phyloP scores from a whole-genome alignment of 2,329 filamentous ascomycete species.

The Talaromyces sp. region DNA sequence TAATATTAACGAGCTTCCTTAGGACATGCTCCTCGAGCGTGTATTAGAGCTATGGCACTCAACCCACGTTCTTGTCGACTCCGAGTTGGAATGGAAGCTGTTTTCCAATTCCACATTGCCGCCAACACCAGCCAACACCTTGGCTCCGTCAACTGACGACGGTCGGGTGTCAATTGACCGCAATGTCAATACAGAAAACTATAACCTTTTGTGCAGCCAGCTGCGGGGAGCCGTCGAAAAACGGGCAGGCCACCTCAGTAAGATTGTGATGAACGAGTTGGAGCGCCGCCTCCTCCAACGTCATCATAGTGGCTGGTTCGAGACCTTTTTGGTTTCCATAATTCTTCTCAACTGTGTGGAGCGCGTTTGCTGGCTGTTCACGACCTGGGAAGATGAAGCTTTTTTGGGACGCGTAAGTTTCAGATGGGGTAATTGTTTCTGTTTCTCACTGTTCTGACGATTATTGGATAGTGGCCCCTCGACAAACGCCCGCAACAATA shows the following conservation, averaged over 20 bases:
- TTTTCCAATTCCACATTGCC: slow-evolving; percentile 43
- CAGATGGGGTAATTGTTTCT: not conserved
- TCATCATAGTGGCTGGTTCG: slow-evolving; percentile 53
- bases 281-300: slow-evolving; percentile 57
- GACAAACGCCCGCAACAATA: slow-evolving; percentile 50
- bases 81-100: slow-evolving; percentile 45
- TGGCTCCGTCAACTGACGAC: slow-evolving; percentile 35
- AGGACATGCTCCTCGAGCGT: slow-evolving; percentile 47
- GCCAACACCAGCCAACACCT: slow-evolving; percentile 31
- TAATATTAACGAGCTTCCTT: not conserved
- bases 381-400: slow-evolving; percentile 45
- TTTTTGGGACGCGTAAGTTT: slow-evolving; percentile 32
- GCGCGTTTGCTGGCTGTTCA: slow-evolving; percentile 56
- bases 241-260: slow-evolving; percentile 49
- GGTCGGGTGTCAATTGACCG: slow-evolving; percentile 37
- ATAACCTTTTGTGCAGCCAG: slow-evolving; percentile 50
- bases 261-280: slow-evolving; percentile 55
- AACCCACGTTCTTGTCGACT: slow-evolving; percentile 51
- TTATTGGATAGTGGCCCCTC: slow-evolving; percentile 47
- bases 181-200: slow-evolving; percentile 39
- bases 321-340: slow-evolving; percentile 57
- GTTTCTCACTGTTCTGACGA: not conserved
- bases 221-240: slow-evolving; percentile 53
- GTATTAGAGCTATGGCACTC: slow-evolving; percentile 54
- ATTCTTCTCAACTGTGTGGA: slow-evolving; percentile 57